Percentiles rank a stretch among this genome's conserved stretches.
Evolutionary conservation across 768 basidiomycete genomes (phyloP).

Genomic region (Macrolepiota albuminosa): DNA sequence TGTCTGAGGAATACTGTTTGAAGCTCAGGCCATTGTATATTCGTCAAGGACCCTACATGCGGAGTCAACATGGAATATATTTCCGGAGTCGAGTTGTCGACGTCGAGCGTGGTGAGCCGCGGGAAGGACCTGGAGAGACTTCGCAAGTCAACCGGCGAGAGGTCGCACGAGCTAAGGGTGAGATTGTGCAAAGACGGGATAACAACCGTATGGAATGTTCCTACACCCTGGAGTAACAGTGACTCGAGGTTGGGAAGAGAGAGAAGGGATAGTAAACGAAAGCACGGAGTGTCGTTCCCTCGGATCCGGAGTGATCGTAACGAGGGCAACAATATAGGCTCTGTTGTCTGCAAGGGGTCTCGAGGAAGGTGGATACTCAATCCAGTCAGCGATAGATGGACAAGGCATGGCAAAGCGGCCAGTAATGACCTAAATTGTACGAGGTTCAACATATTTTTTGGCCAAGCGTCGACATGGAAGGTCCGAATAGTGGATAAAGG

Average conservation of each 20-base stretch:
- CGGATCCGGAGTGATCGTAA: constrained; percentile 39
- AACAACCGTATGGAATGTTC: constrained; percentile 27
- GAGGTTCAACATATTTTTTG: constrained; percentile 28
- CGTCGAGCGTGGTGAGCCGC: constrained; percentile 24
- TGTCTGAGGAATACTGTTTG: constrained; percentile 28
- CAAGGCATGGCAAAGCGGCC: constrained; percentile 27
- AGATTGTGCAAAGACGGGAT: constrained; percentile 30
- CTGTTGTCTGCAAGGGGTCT: constrained; percentile 22
- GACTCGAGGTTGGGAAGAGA: constrained; percentile 30
- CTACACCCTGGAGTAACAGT: constrained; percentile 29
- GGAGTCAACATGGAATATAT: constrained; percentile 26
- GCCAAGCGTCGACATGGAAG: constrained; percentile 41
- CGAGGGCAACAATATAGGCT: constrained; percentile 27
- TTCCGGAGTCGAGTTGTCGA: constrained; percentile 28
- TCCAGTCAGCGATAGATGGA: constrained; percentile 38
- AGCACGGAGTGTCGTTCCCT: constrained; percentile 27
- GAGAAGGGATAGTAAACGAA: constrained; percentile 32
- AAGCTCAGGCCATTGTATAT: constrained; percentile 30
- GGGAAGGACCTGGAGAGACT: constrained; percentile 33
- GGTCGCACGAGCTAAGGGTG: constrained; percentile 27
- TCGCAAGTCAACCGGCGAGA: constrained; percentile 26
- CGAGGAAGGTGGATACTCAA: constrained; percentile 31
- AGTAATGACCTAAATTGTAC: constrained; percentile 31
- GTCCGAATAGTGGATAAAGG: constrained; percentile 30
- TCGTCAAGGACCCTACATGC: background rate